A percentile compares a stretch with the other conserved stretches of the same genome.
Conservation (phyloP, 2,329 filamentous ascomycete genomes). For the Xylaria sp. region DNA sequence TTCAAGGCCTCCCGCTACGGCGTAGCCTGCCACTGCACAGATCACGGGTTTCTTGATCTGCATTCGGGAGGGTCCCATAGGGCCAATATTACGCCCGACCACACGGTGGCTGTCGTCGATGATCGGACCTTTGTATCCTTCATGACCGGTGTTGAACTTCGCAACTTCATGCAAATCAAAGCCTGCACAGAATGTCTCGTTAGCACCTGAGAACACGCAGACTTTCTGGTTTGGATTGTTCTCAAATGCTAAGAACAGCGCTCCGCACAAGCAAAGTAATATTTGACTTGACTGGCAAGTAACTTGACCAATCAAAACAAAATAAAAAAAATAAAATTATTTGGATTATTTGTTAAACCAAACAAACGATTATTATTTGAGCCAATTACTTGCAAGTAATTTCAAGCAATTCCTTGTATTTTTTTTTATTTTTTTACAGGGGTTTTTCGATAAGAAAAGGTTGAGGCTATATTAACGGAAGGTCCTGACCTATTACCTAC, state of each 20-base stretch:
- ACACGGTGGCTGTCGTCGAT: slow-evolving; percentile 4
- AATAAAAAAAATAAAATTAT: too few species aligned
- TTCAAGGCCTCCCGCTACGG: slow-evolving; percentile 22
- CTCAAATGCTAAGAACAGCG: slow-evolving; percentile 10
- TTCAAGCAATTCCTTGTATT: too few species aligned
- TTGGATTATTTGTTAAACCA: too few species aligned
- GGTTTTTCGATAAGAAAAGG: too few species aligned
- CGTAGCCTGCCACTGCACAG: slow-evolving; percentile 19
- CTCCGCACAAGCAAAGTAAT: too few species aligned
- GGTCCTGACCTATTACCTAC: too few species aligned
- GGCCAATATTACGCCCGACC: slow-evolving; percentile 20
- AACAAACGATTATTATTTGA: too few species aligned
- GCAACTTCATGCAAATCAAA: slow-evolving; percentile 25
- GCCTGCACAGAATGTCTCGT: slow-evolving; percentile 24
- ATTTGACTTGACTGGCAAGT: too few species aligned
- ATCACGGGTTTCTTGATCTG: slow-evolving; percentile 26
- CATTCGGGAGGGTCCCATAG: slow-evolving; percentile 23
- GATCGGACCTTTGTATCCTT: slow-evolving; percentile 9
- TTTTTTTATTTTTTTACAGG: too few species aligned
- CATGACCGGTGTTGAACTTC: not conserved
- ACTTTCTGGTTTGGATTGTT: slow-evolving; percentile 18
- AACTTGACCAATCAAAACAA: too few species aligned
- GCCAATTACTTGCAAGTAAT: too few species aligned
- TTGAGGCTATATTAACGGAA: too few species aligned
- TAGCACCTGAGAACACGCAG: slow-evolving; percentile 19